These are phyloP conservation scores for Yamadazyma scolyti DNA, from an alignment of 805 yeast genomes.

Conservation along the genomic window DNA sequence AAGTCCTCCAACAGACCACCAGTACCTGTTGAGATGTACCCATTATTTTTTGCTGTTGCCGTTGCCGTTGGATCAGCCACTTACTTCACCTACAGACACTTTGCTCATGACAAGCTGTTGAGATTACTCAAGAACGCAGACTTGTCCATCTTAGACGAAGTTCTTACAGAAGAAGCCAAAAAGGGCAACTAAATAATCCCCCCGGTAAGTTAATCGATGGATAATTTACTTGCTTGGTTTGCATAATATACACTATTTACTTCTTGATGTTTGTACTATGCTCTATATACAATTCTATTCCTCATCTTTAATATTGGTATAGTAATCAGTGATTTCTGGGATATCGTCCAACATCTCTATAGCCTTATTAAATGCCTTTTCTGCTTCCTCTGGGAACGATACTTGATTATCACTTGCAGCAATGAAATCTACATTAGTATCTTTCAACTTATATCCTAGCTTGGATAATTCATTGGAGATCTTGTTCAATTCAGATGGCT, in stretches of 20 bases:
- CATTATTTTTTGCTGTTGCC: slow-evolving; percentile 43
- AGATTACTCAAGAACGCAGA: slow-evolving; percentile 45
- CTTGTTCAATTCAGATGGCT: slow-evolving; percentile 56
- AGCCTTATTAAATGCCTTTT: slow-evolving; percentile 53
- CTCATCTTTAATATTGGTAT: slow-evolving; percentile 56
- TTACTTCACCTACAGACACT: slow-evolving; percentile 46
- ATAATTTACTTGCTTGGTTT: slow-evolving; percentile 4
- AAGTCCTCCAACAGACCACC: slow-evolving; percentile 18
- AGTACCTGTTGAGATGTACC: slow-evolving; percentile 43
- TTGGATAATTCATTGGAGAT: slow-evolving; percentile 58
- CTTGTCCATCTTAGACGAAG: slow-evolving; percentile 40
- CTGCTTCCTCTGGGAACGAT: slow-evolving; percentile 50
- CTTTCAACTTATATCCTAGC: slow-evolving; percentile 55
- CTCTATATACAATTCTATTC: background rate
- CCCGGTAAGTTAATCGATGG: background rate
- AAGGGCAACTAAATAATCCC: slow-evolving; percentile 4
- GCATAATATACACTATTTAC: slow-evolving; percentile 12
- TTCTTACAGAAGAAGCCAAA: slow-evolving; percentile 34
- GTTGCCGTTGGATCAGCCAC: slow-evolving; percentile 36
- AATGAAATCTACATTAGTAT: slow-evolving; percentile 65
- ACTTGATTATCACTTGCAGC: slow-evolving; percentile 61
- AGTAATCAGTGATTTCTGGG: slow-evolving; percentile 81
- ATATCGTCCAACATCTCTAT: slow-evolving; percentile 62
- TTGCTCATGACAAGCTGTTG: slow-evolving; percentile 41
- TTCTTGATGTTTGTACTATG: too few relatives aligned